Conservation (phyloP, 768 basidiomycete genomes). For the Leucosporidium scottii region DNA sequence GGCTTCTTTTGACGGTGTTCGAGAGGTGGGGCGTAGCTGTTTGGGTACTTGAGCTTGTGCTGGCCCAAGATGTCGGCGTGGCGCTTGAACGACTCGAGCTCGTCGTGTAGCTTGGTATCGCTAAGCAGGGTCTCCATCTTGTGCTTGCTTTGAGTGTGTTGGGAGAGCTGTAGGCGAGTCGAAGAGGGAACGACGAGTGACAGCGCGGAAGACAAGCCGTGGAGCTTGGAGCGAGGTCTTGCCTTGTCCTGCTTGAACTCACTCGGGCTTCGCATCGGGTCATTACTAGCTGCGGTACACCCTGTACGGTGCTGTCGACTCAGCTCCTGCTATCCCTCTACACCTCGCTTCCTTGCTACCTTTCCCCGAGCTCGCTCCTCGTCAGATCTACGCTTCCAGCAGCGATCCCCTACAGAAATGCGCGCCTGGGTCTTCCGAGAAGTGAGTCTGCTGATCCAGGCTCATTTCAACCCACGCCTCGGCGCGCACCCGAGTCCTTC, state of each 20-base stretch:
- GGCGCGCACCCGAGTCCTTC: too few relatives aligned
- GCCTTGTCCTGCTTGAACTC: too few relatives aligned
- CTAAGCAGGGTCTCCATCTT: constrained; percentile 37
- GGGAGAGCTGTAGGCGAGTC: too few relatives aligned
- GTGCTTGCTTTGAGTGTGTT: neutral
- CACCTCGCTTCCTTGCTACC: neutral
- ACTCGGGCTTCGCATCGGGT: too few relatives aligned
- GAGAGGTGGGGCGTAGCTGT: constrained; percentile 39
- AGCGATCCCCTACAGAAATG: constrained; percentile 2
- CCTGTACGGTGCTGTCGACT: too few relatives aligned
- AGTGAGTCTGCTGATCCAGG: too few relatives aligned
- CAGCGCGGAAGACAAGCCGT: too few relatives aligned
- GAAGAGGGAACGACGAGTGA: too few relatives aligned
- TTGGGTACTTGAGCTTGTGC: constrained; percentile 40
- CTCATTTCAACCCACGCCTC: too few relatives aligned
- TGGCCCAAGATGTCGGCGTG: constrained; percentile 40
- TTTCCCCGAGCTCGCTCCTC: neutral
- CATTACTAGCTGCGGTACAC: too few relatives aligned
- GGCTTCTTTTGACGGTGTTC: constrained; percentile 41
- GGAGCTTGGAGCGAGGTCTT: too few relatives aligned
- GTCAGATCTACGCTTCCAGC: neutral
- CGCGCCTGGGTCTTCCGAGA: constrained; percentile 31
- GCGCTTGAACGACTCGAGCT: constrained; percentile 41
- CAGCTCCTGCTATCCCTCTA: too few relatives aligned
- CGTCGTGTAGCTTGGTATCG: constrained; percentile 38